Conservation (phyloP, 2,329 filamentous ascomycete species). For the Monilinia fructigena region DNA sequence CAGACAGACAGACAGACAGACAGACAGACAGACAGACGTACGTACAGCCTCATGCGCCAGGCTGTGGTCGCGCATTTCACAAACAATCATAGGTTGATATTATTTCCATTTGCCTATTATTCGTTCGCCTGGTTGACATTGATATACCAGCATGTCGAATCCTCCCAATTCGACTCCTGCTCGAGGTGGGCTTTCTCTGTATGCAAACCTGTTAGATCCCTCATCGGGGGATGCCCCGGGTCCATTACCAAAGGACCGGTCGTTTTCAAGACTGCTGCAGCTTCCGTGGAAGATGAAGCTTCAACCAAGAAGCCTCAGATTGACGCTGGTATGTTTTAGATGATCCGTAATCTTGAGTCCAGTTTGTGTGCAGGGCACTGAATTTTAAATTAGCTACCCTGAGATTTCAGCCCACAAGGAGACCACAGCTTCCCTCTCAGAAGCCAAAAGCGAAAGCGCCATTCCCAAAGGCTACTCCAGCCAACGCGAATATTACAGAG, state of each 20-base stretch:
- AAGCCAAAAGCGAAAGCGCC: conserved; percentile 62
- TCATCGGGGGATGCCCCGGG: conserved; percentile 50
- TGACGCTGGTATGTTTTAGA: conserved; percentile 58
- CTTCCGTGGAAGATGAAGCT: conserved; percentile 46
- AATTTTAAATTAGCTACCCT: conserved; percentile 56
- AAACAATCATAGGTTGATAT: neutral
- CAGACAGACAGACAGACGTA: too few species aligned
- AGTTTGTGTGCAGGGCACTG: conserved; percentile 45
- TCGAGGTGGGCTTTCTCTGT: conserved; percentile 65
- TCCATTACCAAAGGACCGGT: conserved; percentile 78
- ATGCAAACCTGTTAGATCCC: conserved; percentile 75
- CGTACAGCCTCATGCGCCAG: conserved; percentile 24
- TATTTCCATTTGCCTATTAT: conserved; percentile 14
- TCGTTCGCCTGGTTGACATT: neutral
- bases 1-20: too few species aligned
- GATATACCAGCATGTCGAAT: conserved; percentile 35
- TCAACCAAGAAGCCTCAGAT: conserved; percentile 59
- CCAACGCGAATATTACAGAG: conserved; percentile 30
- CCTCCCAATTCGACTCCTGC: conserved; percentile 31
- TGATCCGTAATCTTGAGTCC: conserved; percentile 32
- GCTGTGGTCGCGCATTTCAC: conserved; percentile 25
- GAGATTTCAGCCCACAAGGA: conserved; percentile 83
- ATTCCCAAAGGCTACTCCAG: conserved; percentile 50
- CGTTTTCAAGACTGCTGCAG: conserved; percentile 57
- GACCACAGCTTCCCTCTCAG: conserved; percentile 61